Evolutionary conservation across 345 rosid species (phyloP).

Genomic region (Trapa bicornis): DNA sequence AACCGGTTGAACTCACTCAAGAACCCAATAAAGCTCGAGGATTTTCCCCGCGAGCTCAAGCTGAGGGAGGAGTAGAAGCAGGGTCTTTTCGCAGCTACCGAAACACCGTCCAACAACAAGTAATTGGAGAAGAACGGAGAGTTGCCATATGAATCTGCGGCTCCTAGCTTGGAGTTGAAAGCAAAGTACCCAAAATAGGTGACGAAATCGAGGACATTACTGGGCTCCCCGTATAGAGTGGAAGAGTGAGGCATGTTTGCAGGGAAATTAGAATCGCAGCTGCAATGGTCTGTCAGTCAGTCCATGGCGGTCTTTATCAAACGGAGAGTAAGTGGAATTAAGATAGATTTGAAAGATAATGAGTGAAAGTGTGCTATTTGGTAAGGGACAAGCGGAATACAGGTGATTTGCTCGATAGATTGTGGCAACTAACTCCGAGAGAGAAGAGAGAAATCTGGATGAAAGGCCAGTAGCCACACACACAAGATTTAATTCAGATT

Average conservation of each 20-base stretch:
- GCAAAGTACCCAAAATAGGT: conserved; percentile 41
- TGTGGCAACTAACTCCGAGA: background rate
- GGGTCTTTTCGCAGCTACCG: conserved; percentile 16
- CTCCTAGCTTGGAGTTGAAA: conserved; percentile 21
- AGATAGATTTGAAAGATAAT: background rate
- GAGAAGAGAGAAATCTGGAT: background rate
- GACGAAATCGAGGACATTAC: conserved; percentile 36
- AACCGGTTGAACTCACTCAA: conserved; percentile 54
- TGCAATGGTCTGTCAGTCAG: conserved; percentile 13
- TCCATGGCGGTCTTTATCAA: conserved; percentile 17
- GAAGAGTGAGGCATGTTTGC: conserved; percentile 57
- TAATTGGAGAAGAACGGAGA: conserved; percentile 36
- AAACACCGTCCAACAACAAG: conserved; percentile 34
- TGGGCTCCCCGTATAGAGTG: conserved; percentile 43
- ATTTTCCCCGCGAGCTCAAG: conserved; percentile 32
- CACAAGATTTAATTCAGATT: conserved; percentile 5
- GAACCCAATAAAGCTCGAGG: conserved; percentile 28
- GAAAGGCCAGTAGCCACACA: conserved; percentile 3
- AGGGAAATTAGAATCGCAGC: background rate
- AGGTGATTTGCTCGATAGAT: background rate
- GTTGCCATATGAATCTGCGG: conserved; percentile 32
- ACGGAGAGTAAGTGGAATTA: background rate
- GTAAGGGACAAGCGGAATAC: conserved; percentile 5
- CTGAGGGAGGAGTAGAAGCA: conserved; percentile 27
- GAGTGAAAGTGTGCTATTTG: background rate